Evolutionary conservation across 2,329 filamentous ascomycete genomes (phyloP).

Genomic region (Epichloe typhina): DNA sequence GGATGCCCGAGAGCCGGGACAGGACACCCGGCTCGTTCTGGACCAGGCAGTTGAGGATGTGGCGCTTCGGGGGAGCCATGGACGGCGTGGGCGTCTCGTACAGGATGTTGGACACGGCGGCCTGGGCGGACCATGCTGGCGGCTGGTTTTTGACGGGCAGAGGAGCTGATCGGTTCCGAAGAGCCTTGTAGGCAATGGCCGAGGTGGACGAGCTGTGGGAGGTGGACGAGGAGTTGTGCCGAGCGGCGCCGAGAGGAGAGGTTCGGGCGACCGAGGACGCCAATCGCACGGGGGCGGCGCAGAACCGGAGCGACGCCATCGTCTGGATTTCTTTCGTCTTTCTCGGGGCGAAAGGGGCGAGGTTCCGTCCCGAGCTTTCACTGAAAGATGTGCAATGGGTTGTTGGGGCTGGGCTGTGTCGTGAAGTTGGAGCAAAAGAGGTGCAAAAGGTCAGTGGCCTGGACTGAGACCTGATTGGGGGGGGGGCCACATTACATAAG

Average conservation of each 20-base stretch:
- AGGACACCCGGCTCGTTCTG: conserved; percentile 98
- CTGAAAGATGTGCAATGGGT: no score
- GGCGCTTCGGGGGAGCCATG: conserved; percentile 76
- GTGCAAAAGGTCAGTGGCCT: no score
- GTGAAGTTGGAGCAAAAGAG: no score
- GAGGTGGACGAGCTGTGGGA: conserved; percentile 65
- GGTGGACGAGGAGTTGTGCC: conserved; percentile 31
- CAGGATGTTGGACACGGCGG: conserved; percentile 94
- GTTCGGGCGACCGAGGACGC: conserved; percentile 16
- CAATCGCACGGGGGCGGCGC: conserved; percentile 27
- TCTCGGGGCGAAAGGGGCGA: background rate
- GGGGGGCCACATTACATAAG: no score
- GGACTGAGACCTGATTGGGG: no score
- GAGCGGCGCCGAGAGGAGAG: conserved; percentile 17
- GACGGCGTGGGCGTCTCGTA: conserved; percentile 92
- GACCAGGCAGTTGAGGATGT: conserved; percentile 95
- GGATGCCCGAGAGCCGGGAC: conserved; percentile 88
- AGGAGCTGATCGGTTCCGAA: conserved; percentile 79
- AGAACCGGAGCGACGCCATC: conserved; percentile 34
- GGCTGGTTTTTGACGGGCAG: conserved; percentile 65
- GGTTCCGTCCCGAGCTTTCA: background rate
- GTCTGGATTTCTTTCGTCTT: conserved; percentile 6
- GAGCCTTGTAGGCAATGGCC: conserved; percentile 91
- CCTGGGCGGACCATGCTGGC: conserved; percentile 77
- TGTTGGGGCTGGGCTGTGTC: no score